Conservation (phyloP, 495 filamentous ascomycete species). For the Xylaria telfairii region DNA sequence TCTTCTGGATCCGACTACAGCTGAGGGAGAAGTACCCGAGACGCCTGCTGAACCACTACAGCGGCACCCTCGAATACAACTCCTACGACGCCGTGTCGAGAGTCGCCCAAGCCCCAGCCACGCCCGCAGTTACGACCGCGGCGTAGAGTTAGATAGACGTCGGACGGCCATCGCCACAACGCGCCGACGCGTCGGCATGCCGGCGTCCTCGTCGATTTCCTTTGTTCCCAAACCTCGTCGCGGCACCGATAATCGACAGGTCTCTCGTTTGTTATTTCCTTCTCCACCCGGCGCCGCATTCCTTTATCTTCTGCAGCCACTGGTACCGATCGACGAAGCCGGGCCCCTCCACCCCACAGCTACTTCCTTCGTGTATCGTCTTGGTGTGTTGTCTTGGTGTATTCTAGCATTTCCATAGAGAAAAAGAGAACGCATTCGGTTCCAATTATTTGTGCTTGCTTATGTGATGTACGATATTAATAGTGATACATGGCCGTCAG, state of each 20-base stretch:
- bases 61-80: not conserved
- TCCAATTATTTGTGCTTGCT: not conserved
- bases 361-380: not conserved
- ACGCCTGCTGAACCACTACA: constrained; percentile 2
- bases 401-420: constrained; percentile 3
- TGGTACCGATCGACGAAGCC: not conserved
- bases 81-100: not conserved
- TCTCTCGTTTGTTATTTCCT: not conserved
- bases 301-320: not conserved
- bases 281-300: not conserved
- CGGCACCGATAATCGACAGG: not conserved
- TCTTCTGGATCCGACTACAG: constrained; percentile 13
- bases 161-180: not conserved
- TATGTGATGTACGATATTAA: not conserved
- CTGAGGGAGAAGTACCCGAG: not conserved
- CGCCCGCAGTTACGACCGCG: not conserved
- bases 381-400: not conserved
- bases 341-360: not conserved
- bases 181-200: not conserved
- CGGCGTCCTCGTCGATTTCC: not conserved
- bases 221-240: not conserved
- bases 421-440: not conserved
- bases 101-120: not conserved
- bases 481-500: not conserved
- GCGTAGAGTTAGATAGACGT: too few relatives aligned